phyloP scores from a whole-genome alignment of 345 rosid genomes.

The Hypericum perforatum region DNA sequence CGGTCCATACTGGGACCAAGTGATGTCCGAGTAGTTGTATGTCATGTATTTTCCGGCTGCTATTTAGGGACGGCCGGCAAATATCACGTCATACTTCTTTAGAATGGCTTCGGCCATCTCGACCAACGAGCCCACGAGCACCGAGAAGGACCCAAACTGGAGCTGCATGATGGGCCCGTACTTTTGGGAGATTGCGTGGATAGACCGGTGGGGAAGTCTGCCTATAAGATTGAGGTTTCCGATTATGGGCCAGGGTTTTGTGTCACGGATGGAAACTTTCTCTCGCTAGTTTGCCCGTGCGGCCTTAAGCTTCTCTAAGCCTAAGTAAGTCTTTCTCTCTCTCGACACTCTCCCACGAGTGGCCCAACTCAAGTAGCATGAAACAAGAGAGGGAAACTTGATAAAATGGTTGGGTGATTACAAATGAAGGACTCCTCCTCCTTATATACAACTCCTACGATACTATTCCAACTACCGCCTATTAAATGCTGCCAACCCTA shows the following conservation, averaged over 20 bases:
- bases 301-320: no score
- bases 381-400: no score
- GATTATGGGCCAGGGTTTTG: slow-evolving; percentile 57
- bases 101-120: slow-evolving; percentile 47
- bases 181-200: slow-evolving; percentile 43
- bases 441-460: no score
- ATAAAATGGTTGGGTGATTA: no score
- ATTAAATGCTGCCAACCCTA: no score
- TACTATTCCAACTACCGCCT: no score
- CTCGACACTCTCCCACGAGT: no score
- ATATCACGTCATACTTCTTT: slow-evolving; percentile 41
- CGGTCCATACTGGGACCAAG: slow-evolving; percentile 57
- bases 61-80: slow-evolving; percentile 35
- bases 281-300: no score
- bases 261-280: no score
- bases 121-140: slow-evolving; percentile 40
- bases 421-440: no score
- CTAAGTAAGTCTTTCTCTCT: no score
- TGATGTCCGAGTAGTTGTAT: slow-evolving; percentile 49
- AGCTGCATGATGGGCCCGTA: slow-evolving; percentile 55
- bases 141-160: slow-evolving; percentile 43
- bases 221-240: slow-evolving; percentile 63
- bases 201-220: slow-evolving; percentile 49
- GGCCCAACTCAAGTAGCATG: no score
- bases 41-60: slow-evolving; percentile 58